These are phyloP conservation scores for Wallacemonas rigidus DNA, from an alignment of 208 protist species.

Conservation along the genomic window DNA sequence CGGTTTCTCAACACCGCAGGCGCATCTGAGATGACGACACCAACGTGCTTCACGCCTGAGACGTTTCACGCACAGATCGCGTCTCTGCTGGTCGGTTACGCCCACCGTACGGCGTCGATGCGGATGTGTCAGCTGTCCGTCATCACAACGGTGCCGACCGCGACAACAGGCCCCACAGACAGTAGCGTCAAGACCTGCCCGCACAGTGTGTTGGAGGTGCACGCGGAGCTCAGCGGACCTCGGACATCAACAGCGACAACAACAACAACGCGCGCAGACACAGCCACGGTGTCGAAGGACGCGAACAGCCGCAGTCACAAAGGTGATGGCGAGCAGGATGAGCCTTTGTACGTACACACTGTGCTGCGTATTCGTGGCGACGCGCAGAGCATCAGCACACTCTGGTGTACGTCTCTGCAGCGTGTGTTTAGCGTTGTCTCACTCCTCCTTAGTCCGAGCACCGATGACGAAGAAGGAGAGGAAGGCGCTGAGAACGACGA, in stretches of 20 bases:
- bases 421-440: conserved; percentile 47
- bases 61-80: neutral
- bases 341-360: neutral
- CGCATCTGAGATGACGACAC: neutral
- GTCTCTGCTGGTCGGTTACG: neutral
- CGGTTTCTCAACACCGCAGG: neutral
- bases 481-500: conserved; percentile 6
- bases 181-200: neutral
- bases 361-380: conserved; percentile 23
- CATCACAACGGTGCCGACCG: too few relatives aligned
- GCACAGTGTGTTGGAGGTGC: neutral
- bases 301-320: too few relatives aligned
- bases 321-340: too few relatives aligned
- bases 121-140: neutral
- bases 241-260: neutral
- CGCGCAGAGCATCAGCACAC: conserved; percentile 23
- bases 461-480: neutral
- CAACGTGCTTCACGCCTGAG: neutral
- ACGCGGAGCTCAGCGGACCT: neutral
- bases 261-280: neutral
- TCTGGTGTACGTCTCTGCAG: conserved; percentile 70
- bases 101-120: neutral
- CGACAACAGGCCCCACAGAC: neutral
- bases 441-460: conserved; percentile 21
- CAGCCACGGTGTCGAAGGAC: too few relatives aligned